phyloP scores from a whole-genome alignment of 352 stramenopile genomes.

The Phytopythium cucurbitacearum region DNA sequence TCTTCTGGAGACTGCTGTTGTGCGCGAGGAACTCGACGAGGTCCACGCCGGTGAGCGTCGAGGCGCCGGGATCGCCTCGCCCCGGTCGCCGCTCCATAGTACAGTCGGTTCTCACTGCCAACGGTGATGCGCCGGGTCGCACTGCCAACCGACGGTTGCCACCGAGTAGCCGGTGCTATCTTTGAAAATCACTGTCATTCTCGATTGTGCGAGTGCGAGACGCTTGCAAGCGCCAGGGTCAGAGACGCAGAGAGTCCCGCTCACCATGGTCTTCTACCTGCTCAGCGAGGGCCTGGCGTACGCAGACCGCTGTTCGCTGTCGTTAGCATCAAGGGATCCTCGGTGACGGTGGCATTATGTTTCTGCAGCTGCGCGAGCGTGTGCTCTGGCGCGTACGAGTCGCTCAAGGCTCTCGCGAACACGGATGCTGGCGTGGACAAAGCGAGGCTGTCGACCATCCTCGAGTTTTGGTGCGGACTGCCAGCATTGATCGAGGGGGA shows the following conservation, averaged over 20 bases:
- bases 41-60: constrained; percentile 30
- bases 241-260: not conserved
- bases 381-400: constrained; percentile 62
- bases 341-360: not conserved
- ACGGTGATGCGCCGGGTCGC: no score
- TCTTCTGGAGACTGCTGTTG: constrained; percentile 38
- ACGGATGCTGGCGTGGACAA: constrained; percentile 53
- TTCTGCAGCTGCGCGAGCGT: constrained; percentile 42
- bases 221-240: not conserved
- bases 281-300: constrained; percentile 68
- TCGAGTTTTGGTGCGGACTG: constrained; percentile 54
- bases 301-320: constrained; percentile 3
- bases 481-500: no score
- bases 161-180: no score
- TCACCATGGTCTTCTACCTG: constrained; percentile 62
- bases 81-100: no score
- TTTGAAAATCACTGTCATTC: constrained; percentile 3
- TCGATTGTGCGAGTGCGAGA: constrained; percentile 2
- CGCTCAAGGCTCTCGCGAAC: constrained; percentile 61
- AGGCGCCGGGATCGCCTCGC: not conserved
- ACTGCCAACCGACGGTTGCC: no score
- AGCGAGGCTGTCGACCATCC: constrained; percentile 34
- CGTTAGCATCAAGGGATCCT: not conserved
- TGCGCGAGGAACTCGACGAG: constrained; percentile 48
- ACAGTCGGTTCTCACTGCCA: no score